phyloP scores from a whole-genome alignment of 1,139 yeast genomes.

The Yamadazyma aaseri region DNA sequence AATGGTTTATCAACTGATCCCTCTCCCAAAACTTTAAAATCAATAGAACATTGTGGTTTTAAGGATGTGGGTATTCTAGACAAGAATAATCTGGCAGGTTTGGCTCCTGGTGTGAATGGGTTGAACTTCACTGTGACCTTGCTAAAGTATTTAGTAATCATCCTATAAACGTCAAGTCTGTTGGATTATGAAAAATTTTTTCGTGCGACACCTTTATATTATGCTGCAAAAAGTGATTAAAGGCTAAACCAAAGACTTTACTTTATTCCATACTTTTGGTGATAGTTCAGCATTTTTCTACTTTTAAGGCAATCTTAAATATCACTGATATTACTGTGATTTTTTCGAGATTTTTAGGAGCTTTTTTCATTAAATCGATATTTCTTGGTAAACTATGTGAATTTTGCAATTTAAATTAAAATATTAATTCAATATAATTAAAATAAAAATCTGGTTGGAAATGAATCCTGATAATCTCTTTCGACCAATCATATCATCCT shows the following conservation, averaged over 20 bases:
- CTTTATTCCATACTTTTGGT: too few species aligned
- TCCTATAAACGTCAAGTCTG: constrained; percentile 21
- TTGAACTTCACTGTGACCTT: constrained; percentile 76
- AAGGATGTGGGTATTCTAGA: constrained; percentile 75
- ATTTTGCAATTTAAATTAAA: too few species aligned
- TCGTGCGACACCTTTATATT: constrained; percentile 1
- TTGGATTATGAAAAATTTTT: constrained; percentile 14
- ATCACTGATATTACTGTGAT: background rate
- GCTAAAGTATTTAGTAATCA: constrained; percentile 85
- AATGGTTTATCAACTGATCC: constrained; percentile 50
- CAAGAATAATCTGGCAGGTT: constrained; percentile 76
- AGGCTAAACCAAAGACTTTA: too few species aligned
- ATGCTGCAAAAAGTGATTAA: constrained; percentile 2
- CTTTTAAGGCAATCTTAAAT: too few species aligned
- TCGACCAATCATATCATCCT: too few species aligned
- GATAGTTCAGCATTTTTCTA: too few species aligned
- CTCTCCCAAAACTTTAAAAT: constrained; percentile 52
- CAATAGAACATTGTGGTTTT: constrained; percentile 49
- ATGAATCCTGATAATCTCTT: too few species aligned
- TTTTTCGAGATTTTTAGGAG: background rate
- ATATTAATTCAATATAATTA: too few species aligned
- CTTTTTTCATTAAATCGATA: too few species aligned
- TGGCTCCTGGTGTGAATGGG: constrained; percentile 75
- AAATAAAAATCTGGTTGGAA: too few species aligned
- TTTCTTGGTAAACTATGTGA: too few species aligned